Evolutionary conservation across 306 rosid species (phyloP), one percentile per base, ranked within the genome.

Genomic region (Trifolium fragiferum): DNA sequence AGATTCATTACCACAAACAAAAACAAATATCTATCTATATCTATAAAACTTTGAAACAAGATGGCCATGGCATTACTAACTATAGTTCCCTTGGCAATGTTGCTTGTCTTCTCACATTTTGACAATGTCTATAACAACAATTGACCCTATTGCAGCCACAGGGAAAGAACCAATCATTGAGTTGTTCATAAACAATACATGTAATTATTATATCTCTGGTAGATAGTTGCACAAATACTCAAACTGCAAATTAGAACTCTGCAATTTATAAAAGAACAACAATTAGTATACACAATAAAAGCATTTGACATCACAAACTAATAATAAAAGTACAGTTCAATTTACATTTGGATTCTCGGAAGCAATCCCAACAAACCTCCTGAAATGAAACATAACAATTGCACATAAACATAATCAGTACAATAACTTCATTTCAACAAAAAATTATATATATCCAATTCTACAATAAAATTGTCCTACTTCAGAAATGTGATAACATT

Each of bases 181-280:
- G 76, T 59, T 93, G 20, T 93, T 86, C 85, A 88, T 93, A n/a
- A n/a, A n/a, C n/a, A n/a, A n/a, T n/a, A n/a, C n/a, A n/a, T n/a
- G n/a, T n/a, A n/a, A n/a, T n/a, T n/a, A n/a, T n/a, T n/a, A n/a
- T n/a, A n/a, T n/a, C n/a, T n/a, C n/a, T n/a, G n/a, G n/a, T n/a
- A 91, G 90, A 78, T 93, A 93, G 78, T 68, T 63, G 64, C 89
- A 51, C 23, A 91, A 80, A 73, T 84, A 91, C 66, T 91, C 96
- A 74, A 89, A 61, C 70, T 80, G 87, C 71, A 79, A 59, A 63
- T 83, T 80, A 55, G 79, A 77, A 13, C n/a, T 70, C 96, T 90
- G 93, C 55, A 72, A 73, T 37, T 10, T 16, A 4, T 30, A 46
- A 49, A 47, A 7, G 53, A 68, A 32, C 41, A 8, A 51, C 27